These are phyloP conservation scores for Neonectria faginata DNA, from an alignment of 2,329 filamentous ascomycete genomes.

Conservation along the genomic window DNA sequence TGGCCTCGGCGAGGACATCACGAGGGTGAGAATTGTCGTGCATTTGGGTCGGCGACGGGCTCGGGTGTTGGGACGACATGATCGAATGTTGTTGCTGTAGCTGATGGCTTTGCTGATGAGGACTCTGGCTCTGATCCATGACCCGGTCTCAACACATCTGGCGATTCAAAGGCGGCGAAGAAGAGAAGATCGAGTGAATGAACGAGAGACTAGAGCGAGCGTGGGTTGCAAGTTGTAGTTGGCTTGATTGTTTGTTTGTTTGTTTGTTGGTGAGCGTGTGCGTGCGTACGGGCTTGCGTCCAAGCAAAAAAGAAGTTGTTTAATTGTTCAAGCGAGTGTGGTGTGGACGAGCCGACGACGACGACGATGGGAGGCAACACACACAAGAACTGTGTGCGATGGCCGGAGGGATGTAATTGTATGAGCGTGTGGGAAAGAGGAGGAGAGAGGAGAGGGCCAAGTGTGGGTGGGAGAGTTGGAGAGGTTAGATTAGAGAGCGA, in stretches of 20 bases:
- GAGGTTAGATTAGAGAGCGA: conserved; percentile 35
- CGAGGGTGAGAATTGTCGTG: conserved; percentile 53
- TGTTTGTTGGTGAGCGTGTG: conserved; percentile 1
- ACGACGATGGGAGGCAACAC: conserved; percentile 26
- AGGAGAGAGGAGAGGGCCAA: conserved; percentile 30
- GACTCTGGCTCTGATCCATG: conserved; percentile 51
- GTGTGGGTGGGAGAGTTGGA: conserved; percentile 32
- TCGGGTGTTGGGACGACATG: conserved; percentile 42
- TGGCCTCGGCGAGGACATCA: conserved; percentile 58
- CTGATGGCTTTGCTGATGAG: conserved; percentile 41
- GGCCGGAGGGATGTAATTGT: conserved; percentile 27
- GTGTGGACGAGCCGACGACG: conserved; percentile 30
- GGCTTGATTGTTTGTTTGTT: conserved; percentile 3
- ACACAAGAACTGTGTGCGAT: conserved; percentile 27
- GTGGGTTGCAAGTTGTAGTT: conserved; percentile 17
- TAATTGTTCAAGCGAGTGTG: conserved; percentile 30
- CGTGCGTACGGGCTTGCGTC: conserved; percentile 24
- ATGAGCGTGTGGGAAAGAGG: conserved; percentile 34
- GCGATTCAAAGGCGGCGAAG: conserved; percentile 31
- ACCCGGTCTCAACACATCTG: conserved; percentile 46
- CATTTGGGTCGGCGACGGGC: conserved; percentile 42
- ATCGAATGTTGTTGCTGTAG: conserved; percentile 39
- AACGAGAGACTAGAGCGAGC: conserved; percentile 33
- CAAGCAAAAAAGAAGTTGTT: conserved; percentile 22
- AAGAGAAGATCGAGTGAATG: conserved; percentile 31